Evolutionary conservation across 176 grass and related monocot species (phyloP), one percentile per base, ranked within the genome.

Genomic region (Puccinellia tenuiflora): DNA sequence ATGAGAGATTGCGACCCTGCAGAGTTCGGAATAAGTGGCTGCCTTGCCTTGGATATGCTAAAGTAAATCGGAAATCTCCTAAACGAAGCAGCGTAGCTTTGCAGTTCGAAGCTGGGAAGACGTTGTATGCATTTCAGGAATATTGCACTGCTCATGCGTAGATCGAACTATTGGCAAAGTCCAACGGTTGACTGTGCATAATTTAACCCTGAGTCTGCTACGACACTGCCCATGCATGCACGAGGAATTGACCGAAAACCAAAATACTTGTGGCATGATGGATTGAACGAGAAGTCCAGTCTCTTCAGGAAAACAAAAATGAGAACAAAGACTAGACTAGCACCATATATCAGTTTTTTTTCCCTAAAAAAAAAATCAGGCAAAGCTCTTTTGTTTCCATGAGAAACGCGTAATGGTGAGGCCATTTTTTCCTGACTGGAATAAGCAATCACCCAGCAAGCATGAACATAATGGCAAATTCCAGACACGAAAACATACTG

Each of bases 251-350:
- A 75, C 70, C 14, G 21, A 83, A 83, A 63, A 56, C 22, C 17
- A 42, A 21, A 34, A 60, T 78, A 39, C 53, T 29, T 38, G 22
- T 33, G 28, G 43, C 6, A 16, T 30, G 39, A 35, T 69, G 50
- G 54, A 55, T 79, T 62, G 77, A 65, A 50, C 56, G 25, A 61
- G 24, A 43, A 78, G 10, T 47, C 21, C 31, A 24, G 51, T 33
- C 5, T 61, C 12, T 1, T 33, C 6, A 14, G 37, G 6, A 3
- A 20, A 7, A n/a, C 30, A 77, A 22, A 31, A 9, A 39, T 15
- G 29, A 4, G 72, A 69, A 68, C 59, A 57, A 21, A 52, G 73
- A 83, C 73, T 29, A 52, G 73, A 83, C 73, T 29, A 54, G 47
- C 34, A 77, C 1, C 21, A 67, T 28, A 11, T 21, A 33, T 64